Evolutionary conservation across 495 filamentous ascomycete species (phyloP).

Genomic region (Immersiella caudata): DNA sequence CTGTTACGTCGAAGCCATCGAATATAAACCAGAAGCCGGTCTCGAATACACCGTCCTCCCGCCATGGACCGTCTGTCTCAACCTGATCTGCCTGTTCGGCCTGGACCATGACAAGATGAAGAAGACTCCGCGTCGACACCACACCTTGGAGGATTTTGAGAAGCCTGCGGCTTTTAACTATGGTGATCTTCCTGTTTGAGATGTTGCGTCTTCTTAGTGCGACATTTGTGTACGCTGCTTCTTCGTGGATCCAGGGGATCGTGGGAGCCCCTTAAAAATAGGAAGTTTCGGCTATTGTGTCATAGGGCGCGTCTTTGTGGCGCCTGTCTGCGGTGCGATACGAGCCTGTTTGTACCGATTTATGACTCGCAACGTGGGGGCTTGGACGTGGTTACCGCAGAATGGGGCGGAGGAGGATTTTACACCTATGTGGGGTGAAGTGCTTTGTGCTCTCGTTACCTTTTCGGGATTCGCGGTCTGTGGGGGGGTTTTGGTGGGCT

Average conservation of each 20-base stretch:
- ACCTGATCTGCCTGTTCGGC: background rate
- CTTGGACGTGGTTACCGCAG: background rate
- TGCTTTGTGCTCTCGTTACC: background rate
- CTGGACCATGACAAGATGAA: background rate
- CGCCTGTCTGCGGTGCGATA: background rate
- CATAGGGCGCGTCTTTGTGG: background rate
- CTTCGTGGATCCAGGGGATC: background rate
- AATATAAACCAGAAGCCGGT: background rate
- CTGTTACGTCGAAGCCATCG: background rate
- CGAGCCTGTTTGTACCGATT: conserved; percentile 1
- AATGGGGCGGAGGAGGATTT: background rate
- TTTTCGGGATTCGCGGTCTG: background rate
- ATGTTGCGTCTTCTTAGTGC: background rate
- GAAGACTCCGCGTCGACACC: background rate
- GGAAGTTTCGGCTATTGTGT: background rate
- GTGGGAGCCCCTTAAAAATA: background rate
- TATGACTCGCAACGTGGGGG: conserved; percentile 1
- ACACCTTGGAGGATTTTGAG: background rate
- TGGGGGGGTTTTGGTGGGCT: background rate
- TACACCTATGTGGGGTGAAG: background rate
- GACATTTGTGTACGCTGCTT: background rate
- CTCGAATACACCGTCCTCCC: background rate
- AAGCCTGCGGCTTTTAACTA: background rate
- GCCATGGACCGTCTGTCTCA: background rate
- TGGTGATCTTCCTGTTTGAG: background rate